A percentile compares a stretch with the other conserved stretches of the same genome.
These are phyloP conservation scores for Kwoniella dendrophila DNA, from an alignment of 768 basidiomycete species.

Conservation along the genomic window DNA sequence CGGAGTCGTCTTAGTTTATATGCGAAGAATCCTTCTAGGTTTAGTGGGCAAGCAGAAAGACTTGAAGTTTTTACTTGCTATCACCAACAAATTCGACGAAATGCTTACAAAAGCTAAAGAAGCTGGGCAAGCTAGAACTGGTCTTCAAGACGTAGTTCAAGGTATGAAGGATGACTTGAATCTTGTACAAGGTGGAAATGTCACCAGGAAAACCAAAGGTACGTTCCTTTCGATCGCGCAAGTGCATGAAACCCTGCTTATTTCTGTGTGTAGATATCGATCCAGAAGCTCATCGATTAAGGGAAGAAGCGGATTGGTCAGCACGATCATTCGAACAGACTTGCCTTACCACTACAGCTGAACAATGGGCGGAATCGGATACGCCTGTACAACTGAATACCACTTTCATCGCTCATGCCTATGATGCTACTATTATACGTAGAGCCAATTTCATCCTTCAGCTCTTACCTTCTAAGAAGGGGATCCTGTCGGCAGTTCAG, in stretches of 20 bases:
- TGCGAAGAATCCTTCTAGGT: conserved; percentile 66
- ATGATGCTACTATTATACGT: conserved; percentile 8
- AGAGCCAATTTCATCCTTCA: conserved; percentile 19
- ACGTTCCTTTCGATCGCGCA: neutral
- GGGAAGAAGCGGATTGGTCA: conserved; percentile 20
- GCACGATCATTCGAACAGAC: conserved; percentile 20
- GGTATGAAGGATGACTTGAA: conserved; percentile 31
- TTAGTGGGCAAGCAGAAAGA: conserved; percentile 64
- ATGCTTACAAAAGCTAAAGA: conserved; percentile 32
- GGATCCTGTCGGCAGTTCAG: neutral
- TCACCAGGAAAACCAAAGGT: conserved; percentile 5
- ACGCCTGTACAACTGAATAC: neutral
- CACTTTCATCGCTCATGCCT: conserved; percentile 1
- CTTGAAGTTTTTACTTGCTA: conserved; percentile 43
- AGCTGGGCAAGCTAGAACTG: conserved; percentile 35
- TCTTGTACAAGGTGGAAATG: conserved; percentile 2
- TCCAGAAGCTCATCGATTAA: conserved; percentile 7
- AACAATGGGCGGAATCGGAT: neutral
- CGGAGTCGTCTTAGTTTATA: conserved; percentile 66
- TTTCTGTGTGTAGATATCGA: neutral
- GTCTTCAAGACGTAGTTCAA: conserved; percentile 29
- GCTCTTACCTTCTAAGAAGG: conserved; percentile 5
- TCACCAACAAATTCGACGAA: conserved; percentile 34
- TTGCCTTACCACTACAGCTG: neutral
- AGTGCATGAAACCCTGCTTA: neutral